These are phyloP conservation scores for Penicillium arizonense DNA, from an alignment of 495 filamentous ascomycete species.

Conservation along the genomic window DNA sequence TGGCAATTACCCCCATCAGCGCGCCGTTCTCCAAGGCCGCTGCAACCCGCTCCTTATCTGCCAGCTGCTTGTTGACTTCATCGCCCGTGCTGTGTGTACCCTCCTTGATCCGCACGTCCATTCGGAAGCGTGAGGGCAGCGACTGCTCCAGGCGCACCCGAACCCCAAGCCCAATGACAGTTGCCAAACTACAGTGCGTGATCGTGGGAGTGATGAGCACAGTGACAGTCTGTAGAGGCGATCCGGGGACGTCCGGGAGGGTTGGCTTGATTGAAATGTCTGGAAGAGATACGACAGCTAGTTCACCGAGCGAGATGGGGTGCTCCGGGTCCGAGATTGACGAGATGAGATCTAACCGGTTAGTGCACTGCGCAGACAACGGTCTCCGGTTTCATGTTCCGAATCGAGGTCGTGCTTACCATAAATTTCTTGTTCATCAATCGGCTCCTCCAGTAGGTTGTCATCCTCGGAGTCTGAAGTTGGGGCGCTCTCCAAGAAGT, in stretches of 20 bases:
- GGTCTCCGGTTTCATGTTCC: not conserved
- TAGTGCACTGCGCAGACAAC: constrained; percentile 1
- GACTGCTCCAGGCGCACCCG: constrained; percentile 87
- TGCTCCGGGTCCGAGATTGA: constrained; percentile 96
- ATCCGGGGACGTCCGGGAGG: constrained; percentile 44
- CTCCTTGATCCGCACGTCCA: constrained; percentile 93
- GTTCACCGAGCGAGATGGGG: constrained; percentile 84
- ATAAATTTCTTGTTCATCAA: constrained; percentile 96
- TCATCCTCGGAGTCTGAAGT: constrained; percentile 55
- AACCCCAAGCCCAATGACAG: constrained; percentile 93
- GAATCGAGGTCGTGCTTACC: constrained; percentile 51
- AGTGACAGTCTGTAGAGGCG: constrained; percentile 49
- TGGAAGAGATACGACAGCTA: constrained; percentile 89
- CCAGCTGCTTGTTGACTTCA: constrained; percentile 93
- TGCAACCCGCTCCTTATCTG: constrained; percentile 93
- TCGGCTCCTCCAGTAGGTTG: constrained; percentile 68
- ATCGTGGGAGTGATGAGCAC: constrained; percentile 91
- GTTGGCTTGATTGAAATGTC: constrained; percentile 80
- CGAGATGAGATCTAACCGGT: constrained; percentile 75
- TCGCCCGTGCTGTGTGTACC: constrained; percentile 93
- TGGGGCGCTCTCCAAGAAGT: constrained; percentile 27
- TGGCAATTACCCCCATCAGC: constrained; percentile 79
- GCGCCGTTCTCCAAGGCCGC: constrained; percentile 93
- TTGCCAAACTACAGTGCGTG: constrained; percentile 93
- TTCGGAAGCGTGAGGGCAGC: constrained; percentile 85